Evolutionary conservation across 2,329 filamentous ascomycete species (phyloP).

Genomic region (Podosphaera fusca): DNA sequence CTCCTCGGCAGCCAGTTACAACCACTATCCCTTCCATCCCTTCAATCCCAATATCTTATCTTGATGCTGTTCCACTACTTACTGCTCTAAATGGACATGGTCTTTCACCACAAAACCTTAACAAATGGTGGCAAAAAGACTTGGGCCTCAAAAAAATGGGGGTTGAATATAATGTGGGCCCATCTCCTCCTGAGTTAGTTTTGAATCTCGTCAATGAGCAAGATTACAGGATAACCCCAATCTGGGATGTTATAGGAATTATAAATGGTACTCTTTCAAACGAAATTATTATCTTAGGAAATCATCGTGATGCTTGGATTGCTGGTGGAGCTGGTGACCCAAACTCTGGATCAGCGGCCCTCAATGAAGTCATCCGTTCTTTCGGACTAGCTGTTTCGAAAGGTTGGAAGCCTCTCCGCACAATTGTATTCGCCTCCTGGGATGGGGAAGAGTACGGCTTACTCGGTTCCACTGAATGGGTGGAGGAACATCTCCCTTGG

Average conservation of each 20-base stretch:
- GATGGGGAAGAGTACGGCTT: conserved; percentile 61
- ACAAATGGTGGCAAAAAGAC: conserved; percentile 38
- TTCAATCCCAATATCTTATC: conserved; percentile 74
- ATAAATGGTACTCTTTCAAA: conserved; percentile 77
- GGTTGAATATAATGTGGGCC: conserved; percentile 46
- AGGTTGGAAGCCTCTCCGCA: conserved; percentile 70
- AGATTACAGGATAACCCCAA: conserved; percentile 55
- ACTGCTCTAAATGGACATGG: conserved; percentile 77
- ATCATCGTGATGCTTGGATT: conserved; percentile 80
- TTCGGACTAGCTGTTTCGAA: conserved; percentile 47
- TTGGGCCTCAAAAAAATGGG: conserved; percentile 41
- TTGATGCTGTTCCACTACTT: conserved; percentile 68
- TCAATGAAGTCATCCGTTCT: conserved; percentile 57
- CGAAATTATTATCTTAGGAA: conserved; percentile 77
- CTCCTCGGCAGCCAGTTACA: conserved; percentile 47
- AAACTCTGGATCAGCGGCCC: conserved; percentile 56
- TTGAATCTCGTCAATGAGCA: conserved; percentile 60
- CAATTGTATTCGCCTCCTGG: conserved; percentile 66
- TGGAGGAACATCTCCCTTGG: conserved; percentile 64
- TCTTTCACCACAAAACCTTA: conserved; percentile 51
- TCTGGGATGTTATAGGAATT: conserved; percentile 82
- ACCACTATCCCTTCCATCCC: conserved; percentile 61
- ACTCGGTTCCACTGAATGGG: conserved; percentile 66
- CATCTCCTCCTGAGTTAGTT: conserved; percentile 40
- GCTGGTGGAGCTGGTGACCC: conserved; percentile 66